Evolutionary conservation across 176 grass and related monocot species (phyloP).

Genomic region (Tillandsia leiboldiana): DNA sequence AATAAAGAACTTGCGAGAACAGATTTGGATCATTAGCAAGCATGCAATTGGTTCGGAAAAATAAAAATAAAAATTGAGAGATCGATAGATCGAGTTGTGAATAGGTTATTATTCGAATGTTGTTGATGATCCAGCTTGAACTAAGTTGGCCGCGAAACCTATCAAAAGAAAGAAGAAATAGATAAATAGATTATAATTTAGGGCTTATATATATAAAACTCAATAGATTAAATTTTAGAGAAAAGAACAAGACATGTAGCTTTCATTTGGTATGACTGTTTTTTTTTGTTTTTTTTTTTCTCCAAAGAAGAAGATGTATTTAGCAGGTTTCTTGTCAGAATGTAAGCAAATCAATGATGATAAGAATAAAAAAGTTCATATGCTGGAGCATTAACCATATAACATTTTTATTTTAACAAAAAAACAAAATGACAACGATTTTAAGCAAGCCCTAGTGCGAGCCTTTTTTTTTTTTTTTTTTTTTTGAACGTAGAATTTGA

Average conservation of each 20-base stretch:
- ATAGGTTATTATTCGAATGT: background rate
- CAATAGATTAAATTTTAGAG: no score
- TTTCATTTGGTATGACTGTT: no score
- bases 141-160: conserved; percentile 43
- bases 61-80: background rate
- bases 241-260: no score
- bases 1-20: background rate
- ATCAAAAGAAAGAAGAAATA: conserved; percentile 4
- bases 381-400: no score
- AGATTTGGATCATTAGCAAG: background rate
- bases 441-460: no score
- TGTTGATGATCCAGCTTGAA: background rate
- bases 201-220: background rate
- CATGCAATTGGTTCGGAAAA: background rate
- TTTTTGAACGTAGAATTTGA: background rate
- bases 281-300: no score
- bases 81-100: background rate
- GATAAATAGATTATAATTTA: conserved; percentile 10
- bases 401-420: background rate
- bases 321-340: no score
- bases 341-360: no score
- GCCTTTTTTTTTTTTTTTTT: no score
- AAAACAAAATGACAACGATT: background rate
- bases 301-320: no score
- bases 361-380: no score